These are phyloP conservation scores for Stephania yunnanensis DNA, from an alignment of 164 flowering plant species.

Conservation along the genomic window DNA sequence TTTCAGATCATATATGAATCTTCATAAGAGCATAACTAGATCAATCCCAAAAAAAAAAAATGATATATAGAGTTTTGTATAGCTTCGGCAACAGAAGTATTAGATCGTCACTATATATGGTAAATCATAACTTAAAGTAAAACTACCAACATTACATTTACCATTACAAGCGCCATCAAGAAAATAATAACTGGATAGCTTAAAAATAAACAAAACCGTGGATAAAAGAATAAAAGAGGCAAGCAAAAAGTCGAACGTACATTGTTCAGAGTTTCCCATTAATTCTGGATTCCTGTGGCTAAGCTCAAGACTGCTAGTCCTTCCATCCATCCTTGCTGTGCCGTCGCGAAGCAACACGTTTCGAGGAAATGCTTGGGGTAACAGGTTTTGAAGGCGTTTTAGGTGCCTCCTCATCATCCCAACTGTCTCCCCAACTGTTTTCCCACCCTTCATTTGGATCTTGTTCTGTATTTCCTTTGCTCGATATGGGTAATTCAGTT, in stretches of 20 bases:
- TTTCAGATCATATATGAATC: too few relatives aligned
- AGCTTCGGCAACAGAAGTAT: background rate
- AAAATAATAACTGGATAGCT: background rate
- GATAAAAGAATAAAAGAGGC: background rate
- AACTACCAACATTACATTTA: background rate
- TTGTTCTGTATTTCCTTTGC: conserved; percentile 22
- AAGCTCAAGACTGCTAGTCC: conserved; percentile 29
- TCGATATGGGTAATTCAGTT: conserved; percentile 49
- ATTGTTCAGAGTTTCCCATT: background rate
- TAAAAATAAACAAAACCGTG: background rate
- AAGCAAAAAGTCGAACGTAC: background rate
- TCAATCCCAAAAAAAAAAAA: too few relatives aligned
- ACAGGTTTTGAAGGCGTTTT: conserved; percentile 51
- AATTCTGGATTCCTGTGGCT: background rate
- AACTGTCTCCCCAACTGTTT: conserved; percentile 60
- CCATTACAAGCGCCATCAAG: background rate
- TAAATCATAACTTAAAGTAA: background rate
- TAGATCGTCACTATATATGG: background rate
- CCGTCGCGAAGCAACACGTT: conserved; percentile 58
- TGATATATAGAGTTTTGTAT: background rate
- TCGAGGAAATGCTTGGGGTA: conserved; percentile 58
- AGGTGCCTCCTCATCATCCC: conserved; percentile 84
- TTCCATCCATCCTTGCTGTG: conserved; percentile 59
- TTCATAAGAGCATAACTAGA: too few relatives aligned
- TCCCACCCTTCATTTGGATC: conserved; percentile 59